Conservation (phyloP, 306 rosid species). For the Calophaca sinica region DNA sequence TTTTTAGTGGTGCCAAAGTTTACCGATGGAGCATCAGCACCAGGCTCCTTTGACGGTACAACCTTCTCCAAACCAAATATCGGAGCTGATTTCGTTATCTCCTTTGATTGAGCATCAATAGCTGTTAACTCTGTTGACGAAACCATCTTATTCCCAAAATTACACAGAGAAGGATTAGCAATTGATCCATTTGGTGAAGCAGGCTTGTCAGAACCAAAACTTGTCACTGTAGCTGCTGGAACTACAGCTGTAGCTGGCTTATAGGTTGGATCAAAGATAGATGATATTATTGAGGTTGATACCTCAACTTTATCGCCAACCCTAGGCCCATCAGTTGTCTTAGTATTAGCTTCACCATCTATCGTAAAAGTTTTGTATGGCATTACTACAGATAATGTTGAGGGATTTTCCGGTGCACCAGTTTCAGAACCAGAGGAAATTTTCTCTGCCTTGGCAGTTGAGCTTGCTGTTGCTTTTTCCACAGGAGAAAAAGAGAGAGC, state of each 20-base stretch:
- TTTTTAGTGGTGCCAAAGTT: slow-evolving; percentile 45
- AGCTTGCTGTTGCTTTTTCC: slow-evolving; percentile 52
- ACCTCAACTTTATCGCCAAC: slow-evolving; percentile 50
- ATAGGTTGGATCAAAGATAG: slow-evolving; percentile 43
- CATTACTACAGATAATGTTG: slow-evolving; percentile 46
- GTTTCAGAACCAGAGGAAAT: slow-evolving; percentile 46
- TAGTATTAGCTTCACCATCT: slow-evolving; percentile 45
- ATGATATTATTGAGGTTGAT: slow-evolving; percentile 36
- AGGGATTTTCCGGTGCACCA: slow-evolving; percentile 44
- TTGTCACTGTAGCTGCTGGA: slow-evolving; percentile 42
- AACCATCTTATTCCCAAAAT: slow-evolving; percentile 40
- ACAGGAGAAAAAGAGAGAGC: slow-evolving; percentile 46
- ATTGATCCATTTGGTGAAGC: slow-evolving; percentile 49
- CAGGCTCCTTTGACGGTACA: slow-evolving; percentile 50
- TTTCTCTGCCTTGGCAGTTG: slow-evolving; percentile 43
- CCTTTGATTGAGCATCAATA: slow-evolving; percentile 42
- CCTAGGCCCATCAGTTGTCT: slow-evolving; percentile 48
- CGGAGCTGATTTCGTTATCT: slow-evolving; percentile 42
- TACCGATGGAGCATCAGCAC: slow-evolving; percentile 42
- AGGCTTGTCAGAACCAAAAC: slow-evolving; percentile 49
- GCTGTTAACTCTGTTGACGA: slow-evolving; percentile 20
- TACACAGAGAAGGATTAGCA: slow-evolving; percentile 46
- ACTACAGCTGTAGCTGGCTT: slow-evolving; percentile 38
- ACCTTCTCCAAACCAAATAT: slow-evolving; percentile 53
- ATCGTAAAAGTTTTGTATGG: slow-evolving; percentile 40